Percentiles rank a stretch among this genome's conserved stretches.
Evolutionary conservation across 2,329 filamentous ascomycete genomes (phyloP).

Genomic region (Beauveria bassiana): DNA sequence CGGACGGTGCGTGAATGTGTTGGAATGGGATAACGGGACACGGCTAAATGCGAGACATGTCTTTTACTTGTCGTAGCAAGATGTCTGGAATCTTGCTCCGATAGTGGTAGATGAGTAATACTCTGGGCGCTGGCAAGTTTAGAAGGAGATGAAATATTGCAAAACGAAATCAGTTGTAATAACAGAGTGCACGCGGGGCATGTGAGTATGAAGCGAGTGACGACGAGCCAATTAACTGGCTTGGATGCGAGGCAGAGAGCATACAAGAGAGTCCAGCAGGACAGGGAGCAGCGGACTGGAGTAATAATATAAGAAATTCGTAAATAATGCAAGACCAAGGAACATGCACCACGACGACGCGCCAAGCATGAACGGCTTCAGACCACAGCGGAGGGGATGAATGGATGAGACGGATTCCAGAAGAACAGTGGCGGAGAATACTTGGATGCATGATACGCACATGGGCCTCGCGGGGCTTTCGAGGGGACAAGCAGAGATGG

Average conservation of each 20-base stretch:
- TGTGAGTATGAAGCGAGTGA: background rate
- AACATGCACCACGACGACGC: background rate
- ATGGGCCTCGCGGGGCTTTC: background rate
- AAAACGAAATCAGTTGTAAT: background rate
- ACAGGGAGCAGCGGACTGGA: background rate
- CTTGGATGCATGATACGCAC: slow-evolving; percentile 6
- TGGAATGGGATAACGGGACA: slow-evolving; percentile 2
- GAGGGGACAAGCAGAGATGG: background rate
- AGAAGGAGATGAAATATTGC: background rate
- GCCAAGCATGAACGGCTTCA: background rate
- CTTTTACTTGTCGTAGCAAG: slow-evolving; percentile 2
- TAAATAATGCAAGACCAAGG: background rate
- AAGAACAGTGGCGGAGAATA: background rate
- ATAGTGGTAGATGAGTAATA: background rate
- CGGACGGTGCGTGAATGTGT: background rate
- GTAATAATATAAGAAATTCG: background rate
- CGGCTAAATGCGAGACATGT: slow-evolving; percentile 4
- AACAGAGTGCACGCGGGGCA: background rate
- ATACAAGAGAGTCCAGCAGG: background rate
- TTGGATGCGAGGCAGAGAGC: background rate
- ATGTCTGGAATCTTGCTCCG: slow-evolving; percentile 2
- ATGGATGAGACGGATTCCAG: background rate
- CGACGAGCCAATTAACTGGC: slow-evolving; percentile 9
- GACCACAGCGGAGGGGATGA: background rate
- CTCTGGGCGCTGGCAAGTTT: background rate